A percentile compares a stretch with the other conserved stretches of the same genome.
Conservation (phyloP, 2,329 filamentous ascomycete species). For the Huntiella omanensis region DNA sequence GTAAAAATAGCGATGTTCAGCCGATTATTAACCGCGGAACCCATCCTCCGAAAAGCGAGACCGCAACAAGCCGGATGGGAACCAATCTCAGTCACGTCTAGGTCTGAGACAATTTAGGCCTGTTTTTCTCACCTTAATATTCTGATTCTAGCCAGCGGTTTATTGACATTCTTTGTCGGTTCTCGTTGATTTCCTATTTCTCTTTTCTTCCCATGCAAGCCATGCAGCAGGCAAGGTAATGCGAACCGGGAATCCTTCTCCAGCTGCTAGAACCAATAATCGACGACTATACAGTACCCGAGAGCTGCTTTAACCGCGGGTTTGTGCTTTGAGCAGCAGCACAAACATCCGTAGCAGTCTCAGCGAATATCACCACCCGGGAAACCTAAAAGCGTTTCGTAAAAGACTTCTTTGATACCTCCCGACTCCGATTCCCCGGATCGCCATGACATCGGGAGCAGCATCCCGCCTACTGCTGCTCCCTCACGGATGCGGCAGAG, state of each 20-base stretch:
- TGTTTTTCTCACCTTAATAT: too few species aligned
- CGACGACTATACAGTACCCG: too few species aligned
- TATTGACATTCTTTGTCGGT: not conserved
- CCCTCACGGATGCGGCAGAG: slow-evolving; percentile 16
- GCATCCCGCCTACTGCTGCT: slow-evolving; percentile 28
- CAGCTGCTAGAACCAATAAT: not conserved
- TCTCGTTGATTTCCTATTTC: not conserved
- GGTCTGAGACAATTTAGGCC: too few species aligned
- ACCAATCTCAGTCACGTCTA: too few species aligned
- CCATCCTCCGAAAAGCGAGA: not conserved
- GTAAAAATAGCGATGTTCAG: not conserved
- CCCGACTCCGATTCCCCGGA: too few species aligned
- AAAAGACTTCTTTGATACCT: too few species aligned
- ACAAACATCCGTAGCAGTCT: not conserved
- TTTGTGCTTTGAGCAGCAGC: not conserved
- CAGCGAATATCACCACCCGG: not conserved
- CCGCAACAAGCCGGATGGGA: not conserved
- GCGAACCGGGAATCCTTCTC: slow-evolving; percentile 7
- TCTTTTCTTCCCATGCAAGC: not conserved
- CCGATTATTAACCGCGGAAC: slow-evolving; percentile 2
- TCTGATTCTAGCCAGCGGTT: too few species aligned
- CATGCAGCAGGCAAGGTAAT: slow-evolving; percentile 7
- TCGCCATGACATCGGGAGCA: slow-evolving; percentile 30
- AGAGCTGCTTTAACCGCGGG: too few species aligned
- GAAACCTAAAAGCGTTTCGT: too few species aligned